phyloP scores from a whole-genome alignment of 2,329 filamentous ascomycete genomes.

The Endoconidiophora laricicola region DNA sequence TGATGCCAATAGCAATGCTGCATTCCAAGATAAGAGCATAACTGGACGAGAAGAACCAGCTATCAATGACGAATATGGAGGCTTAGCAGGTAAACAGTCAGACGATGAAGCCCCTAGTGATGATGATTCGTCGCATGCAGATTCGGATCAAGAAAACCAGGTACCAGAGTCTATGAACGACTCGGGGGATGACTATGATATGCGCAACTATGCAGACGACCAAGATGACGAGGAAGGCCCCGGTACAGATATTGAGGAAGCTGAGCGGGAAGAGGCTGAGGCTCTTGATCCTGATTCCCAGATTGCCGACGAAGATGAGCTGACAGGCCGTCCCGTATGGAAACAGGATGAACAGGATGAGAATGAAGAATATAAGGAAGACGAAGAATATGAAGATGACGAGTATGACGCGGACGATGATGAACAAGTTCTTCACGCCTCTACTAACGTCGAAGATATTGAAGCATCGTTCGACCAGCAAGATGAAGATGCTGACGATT shows the following conservation, averaged over 20 bases:
- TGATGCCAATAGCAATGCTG: slow-evolving; percentile 13
- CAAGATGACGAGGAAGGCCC: slow-evolving; percentile 14
- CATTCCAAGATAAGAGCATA: slow-evolving; percentile 9
- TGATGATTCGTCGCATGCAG: not conserved
- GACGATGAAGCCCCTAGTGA: not conserved
- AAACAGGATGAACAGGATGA: slow-evolving; percentile 4
- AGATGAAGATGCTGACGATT: slow-evolving; percentile 5
- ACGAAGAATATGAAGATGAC: not conserved
- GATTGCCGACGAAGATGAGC: slow-evolving; percentile 8
- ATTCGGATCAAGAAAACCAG: slow-evolving; percentile 18
- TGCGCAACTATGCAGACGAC: slow-evolving; percentile 16
- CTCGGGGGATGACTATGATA: slow-evolving; percentile 17
- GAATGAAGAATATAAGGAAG: slow-evolving; percentile 7
- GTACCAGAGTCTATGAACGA: slow-evolving; percentile 14
- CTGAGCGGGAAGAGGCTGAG: slow-evolving; percentile 3
- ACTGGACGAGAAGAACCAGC: too few species aligned
- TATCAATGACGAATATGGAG: too few species aligned
- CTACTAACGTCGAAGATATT: not conserved
- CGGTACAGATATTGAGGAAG: slow-evolving; percentile 6
- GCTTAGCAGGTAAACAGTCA: not conserved
- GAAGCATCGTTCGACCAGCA: not conserved
- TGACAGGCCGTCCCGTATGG: slow-evolving; percentile 1
- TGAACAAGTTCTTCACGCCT: slow-evolving; percentile 4
- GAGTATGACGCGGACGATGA: not conserved
- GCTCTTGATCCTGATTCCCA: slow-evolving; percentile 4